Evolutionary conservation across 2,329 filamentous ascomycete genomes (phyloP).

Genomic region (Fusarium drepaniforme): DNA sequence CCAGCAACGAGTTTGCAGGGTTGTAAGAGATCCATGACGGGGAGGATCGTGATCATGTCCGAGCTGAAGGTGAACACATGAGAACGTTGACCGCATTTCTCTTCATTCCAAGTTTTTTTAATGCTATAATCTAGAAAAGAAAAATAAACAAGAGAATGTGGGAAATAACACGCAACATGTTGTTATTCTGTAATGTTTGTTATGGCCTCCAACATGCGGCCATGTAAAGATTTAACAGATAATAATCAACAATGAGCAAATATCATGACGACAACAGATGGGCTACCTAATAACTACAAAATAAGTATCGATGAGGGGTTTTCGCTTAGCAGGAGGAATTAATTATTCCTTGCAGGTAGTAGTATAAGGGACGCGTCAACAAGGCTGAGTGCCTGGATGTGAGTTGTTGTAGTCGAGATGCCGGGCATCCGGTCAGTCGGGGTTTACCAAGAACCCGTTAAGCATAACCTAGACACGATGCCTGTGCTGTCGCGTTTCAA

Average conservation of each 20-base stretch:
- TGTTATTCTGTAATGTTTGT: not conserved
- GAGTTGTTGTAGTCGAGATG: not conserved
- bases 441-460: not conserved
- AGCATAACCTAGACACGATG: not conserved
- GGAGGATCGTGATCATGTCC: not conserved
- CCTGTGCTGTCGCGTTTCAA: not conserved
- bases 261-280: not conserved
- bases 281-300: not conserved
- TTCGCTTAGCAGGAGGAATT: not conserved
- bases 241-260: not conserved
- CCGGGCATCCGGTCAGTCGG: slow-evolving; percentile 1
- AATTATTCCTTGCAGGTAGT: not conserved
- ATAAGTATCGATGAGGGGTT: not conserved
- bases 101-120: slow-evolving; percentile 1
- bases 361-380: not conserved
- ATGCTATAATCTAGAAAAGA: too few relatives aligned
- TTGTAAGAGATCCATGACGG: not conserved
- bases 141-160: not conserved
- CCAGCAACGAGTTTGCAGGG: not conserved
- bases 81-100: not conserved
- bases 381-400: slow-evolving; percentile 2
- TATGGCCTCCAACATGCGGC: slow-evolving; percentile 1
- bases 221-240: not conserved
- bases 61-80: not conserved
- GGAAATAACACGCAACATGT: not conserved